phyloP scores from a whole-genome alignment of 495 filamentous ascomycete genomes.

The Penicillium fimorum region DNA sequence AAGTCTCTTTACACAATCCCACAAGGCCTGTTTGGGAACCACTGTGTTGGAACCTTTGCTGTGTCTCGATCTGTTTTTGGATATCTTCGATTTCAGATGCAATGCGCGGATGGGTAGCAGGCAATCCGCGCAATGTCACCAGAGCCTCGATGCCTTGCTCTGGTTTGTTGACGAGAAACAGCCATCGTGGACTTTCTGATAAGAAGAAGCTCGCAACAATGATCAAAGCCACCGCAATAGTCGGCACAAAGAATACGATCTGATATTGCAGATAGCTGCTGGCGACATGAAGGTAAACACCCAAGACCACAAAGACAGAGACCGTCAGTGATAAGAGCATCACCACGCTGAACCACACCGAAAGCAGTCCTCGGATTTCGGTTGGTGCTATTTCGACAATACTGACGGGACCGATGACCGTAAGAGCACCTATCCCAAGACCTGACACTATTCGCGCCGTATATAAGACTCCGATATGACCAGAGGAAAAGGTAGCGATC shows the following conservation, averaged over 20 bases:
- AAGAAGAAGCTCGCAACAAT: constrained; percentile 59
- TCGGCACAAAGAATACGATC: constrained; percentile 13
- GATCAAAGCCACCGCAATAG: constrained; percentile 41
- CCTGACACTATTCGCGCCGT: constrained; percentile 19
- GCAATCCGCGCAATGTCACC: constrained; percentile 54
- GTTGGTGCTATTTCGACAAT: constrained; percentile 21
- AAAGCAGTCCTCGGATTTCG: constrained; percentile 15
- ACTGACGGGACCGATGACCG: constrained; percentile 13
- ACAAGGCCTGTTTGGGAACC: too few species aligned
- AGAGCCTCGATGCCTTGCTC: constrained; percentile 57
- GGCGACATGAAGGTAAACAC: constrained; percentile 7
- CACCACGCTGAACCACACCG: constrained; percentile 16
- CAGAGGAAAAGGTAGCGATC: constrained; percentile 8
- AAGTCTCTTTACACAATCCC: constrained; percentile 9
- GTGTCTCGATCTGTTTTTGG: constrained; percentile 55
- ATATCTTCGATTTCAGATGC: constrained; percentile 39
- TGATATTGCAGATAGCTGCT: constrained; percentile 18
- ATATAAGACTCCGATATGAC: constrained; percentile 7
- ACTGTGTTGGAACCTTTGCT: too few species aligned
- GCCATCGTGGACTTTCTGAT: constrained; percentile 67
- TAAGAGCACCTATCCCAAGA: constrained; percentile 19
- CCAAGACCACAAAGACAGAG: constrained; percentile 12
- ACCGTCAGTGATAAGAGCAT: constrained; percentile 9
- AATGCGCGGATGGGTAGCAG: constrained; percentile 47
- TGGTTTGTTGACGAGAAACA: constrained; percentile 58